Conservation (phyloP, 768 basidiomycete species). For the Lentinula aciculospora region DNA sequence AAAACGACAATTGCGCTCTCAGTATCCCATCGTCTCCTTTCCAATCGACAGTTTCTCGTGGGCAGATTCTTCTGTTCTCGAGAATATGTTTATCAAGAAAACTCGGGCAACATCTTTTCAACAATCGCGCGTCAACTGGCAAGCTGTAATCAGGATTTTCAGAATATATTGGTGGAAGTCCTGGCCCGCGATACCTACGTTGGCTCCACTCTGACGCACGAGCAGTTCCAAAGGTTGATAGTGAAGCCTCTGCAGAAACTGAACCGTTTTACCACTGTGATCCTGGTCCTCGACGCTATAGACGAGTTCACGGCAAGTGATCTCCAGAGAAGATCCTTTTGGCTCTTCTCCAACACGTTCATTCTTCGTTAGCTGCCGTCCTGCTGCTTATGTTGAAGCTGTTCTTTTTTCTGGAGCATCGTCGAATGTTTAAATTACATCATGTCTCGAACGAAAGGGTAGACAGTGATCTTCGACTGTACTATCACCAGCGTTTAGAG, state of each 20-base stretch:
- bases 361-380: background rate
- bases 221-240: background rate
- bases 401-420: background rate
- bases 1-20: conserved; percentile 12
- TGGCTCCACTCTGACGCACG: background rate
- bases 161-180: background rate
- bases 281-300: background rate
- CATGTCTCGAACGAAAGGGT: background rate
- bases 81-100: conserved; percentile 5
- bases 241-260: background rate
- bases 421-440: conserved; percentile 2
- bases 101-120: background rate
- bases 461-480: background rate
- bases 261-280: background rate
- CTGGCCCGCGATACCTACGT: background rate
- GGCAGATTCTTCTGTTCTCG: conserved; percentile 12
- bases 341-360: background rate
- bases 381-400: background rate
- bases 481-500: background rate
- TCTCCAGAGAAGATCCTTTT: background rate
- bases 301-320: conserved; percentile 1
- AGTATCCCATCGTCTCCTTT: conserved; percentile 2
- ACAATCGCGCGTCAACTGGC: conserved; percentile 8
- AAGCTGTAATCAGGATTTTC: background rate
- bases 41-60: conserved; percentile 2